Evolutionary conservation across 345 rosid species (phyloP), one percentile per base, ranked within the genome.

Genomic region (Ricinus communis): DNA sequence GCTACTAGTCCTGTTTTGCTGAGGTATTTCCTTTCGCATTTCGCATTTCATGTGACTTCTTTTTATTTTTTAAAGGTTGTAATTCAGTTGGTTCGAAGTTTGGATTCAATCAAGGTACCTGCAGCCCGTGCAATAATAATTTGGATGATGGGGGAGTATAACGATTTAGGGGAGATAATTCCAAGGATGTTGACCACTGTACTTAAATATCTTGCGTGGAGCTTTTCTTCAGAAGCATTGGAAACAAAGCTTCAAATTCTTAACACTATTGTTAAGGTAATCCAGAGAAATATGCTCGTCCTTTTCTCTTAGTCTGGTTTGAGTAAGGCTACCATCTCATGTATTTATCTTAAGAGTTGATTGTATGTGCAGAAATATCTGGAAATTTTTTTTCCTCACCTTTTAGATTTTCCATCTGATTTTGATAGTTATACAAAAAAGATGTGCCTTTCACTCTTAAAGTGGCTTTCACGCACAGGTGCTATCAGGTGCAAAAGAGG

Each of bases 211-310:
- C 91, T 95, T 75, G 96, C 97, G 60, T 84, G 91, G 93, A 85
- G 94, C 79, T 95, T 89, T 77, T 87, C 84, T 73, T 83, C 88
- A 74, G 99, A 95, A 79, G 87, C 91, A 64, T 50, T 79, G 68
- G 99, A 95, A 85, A 83, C 92, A 77, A 92, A 92, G 81, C 91
- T 90, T 79, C 99, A 95, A 85, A 88, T 90, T 82, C 93, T 95
- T 50, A 92, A 85, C 71, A 82, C 96, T 65, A 68, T 59, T 62
- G 75, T 83, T 69, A 95, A 95, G 98, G 99, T 90, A 87, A 41
- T 5, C 31, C 36, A 68, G 58, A 60, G 22, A 56, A 30, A 19
- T 47, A 7, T 41, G 47, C 57, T 43, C 2, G 7, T 45, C 31
- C 45, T 72, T 64, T 43, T 51, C 31, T 12, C 9, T 41, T 30